These are phyloP conservation scores for Polychaeton citri DNA, from an alignment of 2,329 filamentous ascomycete species.

Conservation along the genomic window DNA sequence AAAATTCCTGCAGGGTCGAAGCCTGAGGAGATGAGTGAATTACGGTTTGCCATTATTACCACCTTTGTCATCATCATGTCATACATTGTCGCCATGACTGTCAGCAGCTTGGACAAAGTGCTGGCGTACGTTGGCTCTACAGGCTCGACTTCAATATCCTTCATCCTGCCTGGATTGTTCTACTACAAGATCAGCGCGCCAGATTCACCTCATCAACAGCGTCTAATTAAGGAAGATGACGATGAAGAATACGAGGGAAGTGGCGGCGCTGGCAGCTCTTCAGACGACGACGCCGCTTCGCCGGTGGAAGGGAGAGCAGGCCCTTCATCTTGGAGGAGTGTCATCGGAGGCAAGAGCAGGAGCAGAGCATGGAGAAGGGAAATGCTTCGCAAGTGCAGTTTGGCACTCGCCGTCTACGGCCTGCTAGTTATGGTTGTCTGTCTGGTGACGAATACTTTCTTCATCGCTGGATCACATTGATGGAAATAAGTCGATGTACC, in stretches of 20 bases:
- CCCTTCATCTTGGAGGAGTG: constrained; percentile 41
- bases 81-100: constrained; percentile 81
- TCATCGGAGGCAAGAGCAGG: constrained; percentile 21
- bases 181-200: constrained; percentile 97
- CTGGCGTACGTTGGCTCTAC: constrained; percentile 92
- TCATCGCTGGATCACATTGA: constrained; percentile 31
- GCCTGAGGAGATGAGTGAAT: constrained; percentile 58
- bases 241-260: constrained; percentile 53
- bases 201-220: constrained; percentile 73
- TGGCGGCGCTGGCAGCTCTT: constrained; percentile 30
- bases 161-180: constrained; percentile 89
- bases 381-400: constrained; percentile 55
- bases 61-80: constrained; percentile 71
- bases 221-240: constrained; percentile 81
- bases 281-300: constrained; percentile 27
- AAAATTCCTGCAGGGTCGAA: constrained; percentile 14
- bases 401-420: constrained; percentile 72
- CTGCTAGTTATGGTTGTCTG: constrained; percentile 80
- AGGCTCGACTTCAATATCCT: constrained; percentile 88
- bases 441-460: constrained; percentile 72
- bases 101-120: constrained; percentile 78
- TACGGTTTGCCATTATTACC: constrained; percentile 79
- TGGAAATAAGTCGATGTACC: no score
- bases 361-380: constrained; percentile 45
- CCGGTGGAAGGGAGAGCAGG: constrained; percentile 29